A percentile compares a stretch with the other conserved stretches of the same genome.
Conservation (phyloP, 1,284 basidiomycete genomes). For the Trichosporon asahii region DNA sequence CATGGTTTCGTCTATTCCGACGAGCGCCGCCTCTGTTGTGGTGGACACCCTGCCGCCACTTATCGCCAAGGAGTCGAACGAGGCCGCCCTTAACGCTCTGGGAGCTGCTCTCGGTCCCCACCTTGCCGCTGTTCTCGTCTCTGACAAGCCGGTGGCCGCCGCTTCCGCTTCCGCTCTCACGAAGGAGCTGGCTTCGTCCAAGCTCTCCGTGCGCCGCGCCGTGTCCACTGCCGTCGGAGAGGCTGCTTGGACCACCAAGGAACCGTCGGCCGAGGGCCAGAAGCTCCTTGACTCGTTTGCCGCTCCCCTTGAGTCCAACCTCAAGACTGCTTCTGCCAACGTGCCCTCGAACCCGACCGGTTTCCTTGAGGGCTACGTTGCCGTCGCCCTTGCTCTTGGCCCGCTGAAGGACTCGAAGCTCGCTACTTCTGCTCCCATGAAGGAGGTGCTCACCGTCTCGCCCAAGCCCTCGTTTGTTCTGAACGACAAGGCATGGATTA, state of each 20-base stretch:
- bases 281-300: slow-evolving; percentile 59
- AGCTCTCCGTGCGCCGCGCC: slow-evolving; percentile 58
- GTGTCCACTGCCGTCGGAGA: slow-evolving; percentile 59
- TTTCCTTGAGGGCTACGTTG: slow-evolving; percentile 78
- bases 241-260: slow-evolving; percentile 55
- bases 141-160: slow-evolving; percentile 53
- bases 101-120: slow-evolving; percentile 61
- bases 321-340: slow-evolving; percentile 58
- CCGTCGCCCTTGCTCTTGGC: slow-evolving; percentile 66
- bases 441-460: slow-evolving; percentile 47
- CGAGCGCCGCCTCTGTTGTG: slow-evolving; percentile 59
- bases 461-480: slow-evolving; percentile 78
- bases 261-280: slow-evolving; percentile 47
- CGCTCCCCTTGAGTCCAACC: slow-evolving; percentile 63
- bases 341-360: slow-evolving; percentile 63
- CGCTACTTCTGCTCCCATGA: slow-evolving; percentile 41
- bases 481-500: slow-evolving; percentile 81
- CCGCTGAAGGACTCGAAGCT: slow-evolving; percentile 53
- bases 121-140: slow-evolving; percentile 58
- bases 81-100: slow-evolving; percentile 61
- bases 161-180: slow-evolving; percentile 58
- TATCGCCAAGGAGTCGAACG: slow-evolving; percentile 72
- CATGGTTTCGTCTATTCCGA: slow-evolving; percentile 65
- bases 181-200: slow-evolving; percentile 66
- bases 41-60: slow-evolving; percentile 61